These are phyloP conservation scores for Fermentozyma sake DNA, from an alignment of 1,139 yeast species.

Conservation along the genomic window DNA sequence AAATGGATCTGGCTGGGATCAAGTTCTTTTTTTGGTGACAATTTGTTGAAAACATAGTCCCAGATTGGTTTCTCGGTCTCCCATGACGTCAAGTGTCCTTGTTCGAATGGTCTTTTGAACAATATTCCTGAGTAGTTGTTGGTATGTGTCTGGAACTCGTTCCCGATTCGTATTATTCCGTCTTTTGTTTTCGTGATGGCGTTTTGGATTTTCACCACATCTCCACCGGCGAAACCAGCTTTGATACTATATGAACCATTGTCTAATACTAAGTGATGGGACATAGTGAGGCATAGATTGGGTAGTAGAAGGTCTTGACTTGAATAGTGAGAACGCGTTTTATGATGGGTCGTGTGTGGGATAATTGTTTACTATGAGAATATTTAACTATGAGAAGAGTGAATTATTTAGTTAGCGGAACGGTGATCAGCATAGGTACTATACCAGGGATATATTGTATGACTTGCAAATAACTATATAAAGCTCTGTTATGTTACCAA, in stretches of 20 bases:
- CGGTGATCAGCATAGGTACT: too few relatives aligned
- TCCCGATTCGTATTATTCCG: slow-evolving; percentile 68
- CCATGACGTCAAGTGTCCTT: slow-evolving; percentile 90
- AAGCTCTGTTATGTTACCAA: too few relatives aligned
- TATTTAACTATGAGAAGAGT: too few relatives aligned
- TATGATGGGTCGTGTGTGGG: too few relatives aligned
- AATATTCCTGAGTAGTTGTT: slow-evolving; percentile 73
- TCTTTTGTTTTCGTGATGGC: slow-evolving; percentile 73
- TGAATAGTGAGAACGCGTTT: too few relatives aligned
- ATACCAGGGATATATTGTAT: too few relatives aligned
- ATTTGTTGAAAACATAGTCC: slow-evolving; percentile 62
- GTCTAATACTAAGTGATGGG: slow-evolving; percentile 49
- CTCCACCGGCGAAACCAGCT: slow-evolving; percentile 51
- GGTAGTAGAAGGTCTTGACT: too few relatives aligned
- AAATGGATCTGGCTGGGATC: slow-evolving; percentile 50
- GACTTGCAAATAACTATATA: too few relatives aligned
- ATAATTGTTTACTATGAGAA: too few relatives aligned
- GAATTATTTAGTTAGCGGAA: too few relatives aligned
- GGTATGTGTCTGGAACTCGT: slow-evolving; percentile 57
- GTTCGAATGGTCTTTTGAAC: slow-evolving; percentile 79
- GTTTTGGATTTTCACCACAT: slow-evolving; percentile 45
- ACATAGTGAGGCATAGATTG: too few relatives aligned
- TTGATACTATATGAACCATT: slow-evolving; percentile 87
- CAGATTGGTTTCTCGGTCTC: slow-evolving; percentile 88
- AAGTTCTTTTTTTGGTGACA: slow-evolving; percentile 26